phyloP scores from a whole-genome alignment of 1,284 basidiomycete genomes.

The Tylopilus sp. region DNA sequence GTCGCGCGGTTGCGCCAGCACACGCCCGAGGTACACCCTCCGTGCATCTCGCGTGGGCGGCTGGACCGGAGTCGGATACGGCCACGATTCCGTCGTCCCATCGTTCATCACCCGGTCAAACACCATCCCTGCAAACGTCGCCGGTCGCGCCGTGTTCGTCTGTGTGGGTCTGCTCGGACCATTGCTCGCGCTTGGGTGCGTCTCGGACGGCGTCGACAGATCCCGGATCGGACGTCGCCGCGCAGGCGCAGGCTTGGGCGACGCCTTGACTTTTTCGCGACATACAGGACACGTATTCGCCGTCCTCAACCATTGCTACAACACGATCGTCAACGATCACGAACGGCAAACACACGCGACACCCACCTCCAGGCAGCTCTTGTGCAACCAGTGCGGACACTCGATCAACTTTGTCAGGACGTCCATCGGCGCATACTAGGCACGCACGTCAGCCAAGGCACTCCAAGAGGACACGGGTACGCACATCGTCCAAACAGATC shows the following conservation, averaged over 20 bases:
- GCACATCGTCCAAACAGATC: constrained; percentile 78
- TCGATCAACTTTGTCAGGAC: constrained; percentile 59
- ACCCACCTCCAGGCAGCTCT: constrained; percentile 65
- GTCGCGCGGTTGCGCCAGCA: constrained; percentile 16
- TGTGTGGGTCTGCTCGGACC: constrained; percentile 6
- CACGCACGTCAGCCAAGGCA: constrained; percentile 10
- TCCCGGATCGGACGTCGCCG: constrained; percentile 21
- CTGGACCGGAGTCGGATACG: neutral
- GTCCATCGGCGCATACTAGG: constrained; percentile 60
- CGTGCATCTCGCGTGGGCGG: constrained; percentile 13
- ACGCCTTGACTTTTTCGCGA: constrained; percentile 47
- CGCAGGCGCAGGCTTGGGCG: constrained; percentile 25
- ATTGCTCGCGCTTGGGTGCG: constrained; percentile 7
- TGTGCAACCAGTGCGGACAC: constrained; percentile 76
- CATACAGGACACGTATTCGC: constrained; percentile 70
- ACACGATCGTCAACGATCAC: neutral
- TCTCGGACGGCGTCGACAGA: neutral
- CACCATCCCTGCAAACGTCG: constrained; percentile 17
- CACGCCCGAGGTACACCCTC: constrained; percentile 10
- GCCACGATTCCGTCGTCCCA: constrained; percentile 3
- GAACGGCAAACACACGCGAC: neutral
- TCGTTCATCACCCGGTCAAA: constrained; percentile 25
- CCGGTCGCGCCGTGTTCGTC: constrained; percentile 16
- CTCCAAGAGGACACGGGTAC: neutral
- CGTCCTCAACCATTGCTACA: constrained; percentile 64